Evolutionary conservation across 2,329 filamentous ascomycete genomes (phyloP).

Genomic region (Cytospora piceae): DNA sequence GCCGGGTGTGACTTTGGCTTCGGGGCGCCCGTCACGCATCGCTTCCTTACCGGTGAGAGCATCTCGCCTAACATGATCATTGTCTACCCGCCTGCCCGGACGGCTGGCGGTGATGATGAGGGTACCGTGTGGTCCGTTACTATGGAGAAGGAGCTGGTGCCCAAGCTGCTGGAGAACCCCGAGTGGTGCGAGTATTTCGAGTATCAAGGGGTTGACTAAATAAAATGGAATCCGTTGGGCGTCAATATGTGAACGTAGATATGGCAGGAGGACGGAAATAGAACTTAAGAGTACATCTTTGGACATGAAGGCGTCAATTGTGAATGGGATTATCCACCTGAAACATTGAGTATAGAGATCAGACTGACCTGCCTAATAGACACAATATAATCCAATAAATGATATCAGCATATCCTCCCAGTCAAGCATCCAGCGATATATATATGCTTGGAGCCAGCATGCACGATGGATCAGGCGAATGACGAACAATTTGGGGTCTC

Average conservation of each 20-base stretch:
- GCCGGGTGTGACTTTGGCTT: constrained; percentile 41
- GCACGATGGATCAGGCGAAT: too few relatives aligned
- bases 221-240: background rate
- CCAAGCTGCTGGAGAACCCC: constrained; percentile 37
- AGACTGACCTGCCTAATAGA: too few relatives aligned
- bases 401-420: too few relatives aligned
- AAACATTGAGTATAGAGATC: too few relatives aligned
- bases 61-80: constrained; percentile 35
- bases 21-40: constrained; percentile 38
- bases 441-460: too few relatives aligned
- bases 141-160: constrained; percentile 39
- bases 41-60: constrained; percentile 36
- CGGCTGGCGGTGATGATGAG: constrained; percentile 37
- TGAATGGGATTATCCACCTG: too few relatives aligned
- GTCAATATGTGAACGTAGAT: background rate
- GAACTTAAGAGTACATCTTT: too few relatives aligned
- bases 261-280: background rate
- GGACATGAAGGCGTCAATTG: too few relatives aligned
- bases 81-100: constrained; percentile 37
- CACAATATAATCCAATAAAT: too few relatives aligned
- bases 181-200: constrained; percentile 44
- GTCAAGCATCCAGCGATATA: too few relatives aligned
- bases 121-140: constrained; percentile 40
- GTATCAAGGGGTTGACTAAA: constrained; percentile 39
- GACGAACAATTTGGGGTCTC: too few relatives aligned